Percentiles rank a stretch among this genome's conserved stretches.
Evolutionary conservation across 1,284 basidiomycete genomes (phyloP).

Genomic region (Naganishia sp.): DNA sequence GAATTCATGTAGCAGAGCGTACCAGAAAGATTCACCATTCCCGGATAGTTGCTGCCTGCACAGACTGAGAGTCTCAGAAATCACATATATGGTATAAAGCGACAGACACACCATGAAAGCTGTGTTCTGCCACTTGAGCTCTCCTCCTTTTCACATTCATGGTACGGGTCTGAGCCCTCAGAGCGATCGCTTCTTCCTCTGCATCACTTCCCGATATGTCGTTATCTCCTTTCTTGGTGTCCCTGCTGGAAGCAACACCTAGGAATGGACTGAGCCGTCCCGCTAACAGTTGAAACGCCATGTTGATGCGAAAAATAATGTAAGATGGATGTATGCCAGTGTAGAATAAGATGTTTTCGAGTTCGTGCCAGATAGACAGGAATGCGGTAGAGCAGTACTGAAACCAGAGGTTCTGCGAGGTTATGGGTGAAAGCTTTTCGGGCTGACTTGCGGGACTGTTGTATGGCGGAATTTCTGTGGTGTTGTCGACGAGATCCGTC

Average conservation of each 20-base stretch:
- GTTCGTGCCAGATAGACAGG: conserved; percentile 1
- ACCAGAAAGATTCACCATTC: conserved; percentile 88
- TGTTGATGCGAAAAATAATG: conserved; percentile 11
- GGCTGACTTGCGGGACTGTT: conserved; percentile 4
- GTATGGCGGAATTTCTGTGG: not conserved
- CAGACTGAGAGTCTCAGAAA: too few relatives aligned
- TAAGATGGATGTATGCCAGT: conserved; percentile 28
- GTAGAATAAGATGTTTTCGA: conserved; percentile 22
- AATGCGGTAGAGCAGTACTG: not conserved
- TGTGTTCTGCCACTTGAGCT: conserved; percentile 6
- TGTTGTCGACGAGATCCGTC: conserved; percentile 21
- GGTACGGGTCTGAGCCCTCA: not conserved
- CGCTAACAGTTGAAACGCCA: conserved; percentile 14
- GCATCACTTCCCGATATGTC: not conserved
- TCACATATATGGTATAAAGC: not conserved
- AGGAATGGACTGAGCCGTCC: conserved; percentile 15
- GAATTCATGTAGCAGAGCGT: conserved; percentile 96
- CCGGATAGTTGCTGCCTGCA: conserved; percentile 63
- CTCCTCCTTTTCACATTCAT: conserved; percentile 8
- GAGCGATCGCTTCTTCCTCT: conserved; percentile 1
- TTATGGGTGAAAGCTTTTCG: not conserved
- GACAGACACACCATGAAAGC: not conserved
- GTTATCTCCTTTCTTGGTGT: not conserved
- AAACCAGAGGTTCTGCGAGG: conserved; percentile 2
- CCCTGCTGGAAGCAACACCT: not conserved